phyloP scores from a whole-genome alignment of 2,329 filamentous ascomycete species.

The Apiospora koreana region DNA sequence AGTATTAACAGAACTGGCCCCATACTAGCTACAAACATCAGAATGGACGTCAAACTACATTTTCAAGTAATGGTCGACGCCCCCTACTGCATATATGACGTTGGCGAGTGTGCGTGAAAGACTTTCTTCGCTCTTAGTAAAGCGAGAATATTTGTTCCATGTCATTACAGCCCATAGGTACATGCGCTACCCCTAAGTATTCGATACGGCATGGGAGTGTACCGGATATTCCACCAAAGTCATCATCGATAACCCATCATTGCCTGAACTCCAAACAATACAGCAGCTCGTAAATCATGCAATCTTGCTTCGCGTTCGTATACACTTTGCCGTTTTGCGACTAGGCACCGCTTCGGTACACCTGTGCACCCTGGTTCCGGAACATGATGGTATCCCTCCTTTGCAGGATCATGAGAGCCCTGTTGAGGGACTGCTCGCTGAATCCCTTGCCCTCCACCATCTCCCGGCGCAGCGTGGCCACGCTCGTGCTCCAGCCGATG shows the following conservation, averaged over 20 bases:
- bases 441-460: slow-evolving; percentile 92
- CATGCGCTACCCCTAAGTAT: background rate
- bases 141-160: background rate
- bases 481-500: slow-evolving; percentile 92
- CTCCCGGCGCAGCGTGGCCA: slow-evolving; percentile 83
- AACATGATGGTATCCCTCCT: slow-evolving; percentile 85
- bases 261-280: slow-evolving; percentile 14
- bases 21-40: background rate
- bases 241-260: background rate
- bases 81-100: too few species aligned
- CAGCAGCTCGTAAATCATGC: slow-evolving; percentile 12
- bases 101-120: background rate
- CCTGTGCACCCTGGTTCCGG: slow-evolving; percentile 72
- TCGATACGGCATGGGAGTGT: background rate
- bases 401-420: slow-evolving; percentile 83
- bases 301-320: background rate
- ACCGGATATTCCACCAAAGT: background rate
- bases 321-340: slow-evolving; percentile 1
- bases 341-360: slow-evolving; percentile 72
- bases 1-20: background rate
- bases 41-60: background rate
- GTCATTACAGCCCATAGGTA: background rate
- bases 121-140: background rate
- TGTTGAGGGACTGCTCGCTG: slow-evolving; percentile 80
- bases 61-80: background rate